These are phyloP conservation scores for Cenchrus americanus DNA, from an alignment of 176 grass and related monocot species.

Conservation along the genomic window DNA sequence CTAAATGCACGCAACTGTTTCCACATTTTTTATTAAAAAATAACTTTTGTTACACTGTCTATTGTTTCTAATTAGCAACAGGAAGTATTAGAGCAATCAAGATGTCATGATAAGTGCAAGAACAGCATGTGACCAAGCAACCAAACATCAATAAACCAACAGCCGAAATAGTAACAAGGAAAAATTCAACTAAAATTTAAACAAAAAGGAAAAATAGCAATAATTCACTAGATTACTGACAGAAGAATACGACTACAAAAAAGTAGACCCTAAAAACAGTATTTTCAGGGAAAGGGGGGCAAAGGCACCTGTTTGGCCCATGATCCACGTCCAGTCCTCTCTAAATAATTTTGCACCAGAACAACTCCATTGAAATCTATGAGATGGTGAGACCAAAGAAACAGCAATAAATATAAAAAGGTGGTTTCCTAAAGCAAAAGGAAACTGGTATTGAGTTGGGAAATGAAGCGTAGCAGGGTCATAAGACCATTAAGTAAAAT, in stretches of 20 bases:
- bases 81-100: conserved; percentile 1
- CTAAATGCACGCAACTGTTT: not conserved
- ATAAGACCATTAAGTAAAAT: not conserved
- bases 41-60: not conserved
- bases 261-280: conserved; percentile 3
- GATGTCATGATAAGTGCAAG: not conserved
- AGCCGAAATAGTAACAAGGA: conserved; percentile 19
- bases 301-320: conserved; percentile 84
- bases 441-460: not conserved
- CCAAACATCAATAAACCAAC: not conserved
- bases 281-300: not conserved
- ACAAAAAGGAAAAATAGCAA: not conserved
- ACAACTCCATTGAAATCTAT: conserved; percentile 99
- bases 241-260: conserved; percentile 13
- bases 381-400: conserved; percentile 29
- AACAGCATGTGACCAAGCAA: conserved; percentile 7
- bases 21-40: conserved; percentile 1
- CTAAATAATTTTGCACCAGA: conserved; percentile 96
- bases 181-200: conserved; percentile 3
- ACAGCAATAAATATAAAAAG: conserved; percentile 27
- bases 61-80: not conserved
- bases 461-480: not conserved
- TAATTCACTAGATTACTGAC: conserved; percentile 22
- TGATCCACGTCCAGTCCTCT: conserved; percentile 83
- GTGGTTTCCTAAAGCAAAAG: not conserved